A percentile compares a stretch with the other conserved stretches of the same genome.
These are phyloP conservation scores for Phytophthora sp. DNA, from an alignment of 352 stramenopile species.

Conservation along the genomic window DNA sequence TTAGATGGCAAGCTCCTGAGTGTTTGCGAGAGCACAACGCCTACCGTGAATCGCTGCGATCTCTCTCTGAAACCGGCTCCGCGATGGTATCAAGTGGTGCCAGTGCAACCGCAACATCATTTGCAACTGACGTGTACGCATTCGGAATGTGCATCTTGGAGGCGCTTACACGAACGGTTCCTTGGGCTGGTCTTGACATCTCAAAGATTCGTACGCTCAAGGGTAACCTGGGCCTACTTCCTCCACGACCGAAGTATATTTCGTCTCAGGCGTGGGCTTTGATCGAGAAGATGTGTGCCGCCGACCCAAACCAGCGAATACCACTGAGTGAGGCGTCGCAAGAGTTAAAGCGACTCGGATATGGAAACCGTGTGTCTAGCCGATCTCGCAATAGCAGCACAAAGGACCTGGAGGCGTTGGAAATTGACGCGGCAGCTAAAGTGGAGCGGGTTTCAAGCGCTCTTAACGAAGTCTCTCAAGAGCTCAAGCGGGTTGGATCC, in stretches of 20 bases:
- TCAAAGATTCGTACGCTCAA: conserved; percentile 62
- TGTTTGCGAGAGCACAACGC: conserved; percentile 46
- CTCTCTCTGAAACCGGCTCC: conserved; percentile 19
- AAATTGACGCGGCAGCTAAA: conserved; percentile 15
- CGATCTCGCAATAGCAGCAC: conserved; percentile 26
- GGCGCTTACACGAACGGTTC: conserved; percentile 51
- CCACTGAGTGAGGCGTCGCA: conserved; percentile 52
- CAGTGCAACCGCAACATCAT: conserved; percentile 37
- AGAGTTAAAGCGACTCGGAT: conserved; percentile 56
- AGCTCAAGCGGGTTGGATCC: conserved; percentile 47
- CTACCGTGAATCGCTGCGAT: conserved; percentile 36
- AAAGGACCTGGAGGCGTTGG: conserved; percentile 20
- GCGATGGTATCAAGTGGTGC: conserved; percentile 12
- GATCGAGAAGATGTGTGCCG: conserved; percentile 69
- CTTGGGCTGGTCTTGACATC: conserved; percentile 56
- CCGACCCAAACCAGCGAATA: conserved; percentile 52
- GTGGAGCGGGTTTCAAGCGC: conserved; percentile 23
- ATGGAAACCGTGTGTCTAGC: conserved; percentile 31
- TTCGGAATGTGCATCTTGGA: conserved; percentile 87
- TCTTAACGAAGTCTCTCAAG: conserved; percentile 45
- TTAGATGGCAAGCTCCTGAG: conserved; percentile 76
- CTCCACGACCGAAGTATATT: conserved; percentile 53
- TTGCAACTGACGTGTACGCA: conserved; percentile 67
- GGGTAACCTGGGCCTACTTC: conserved; percentile 51
- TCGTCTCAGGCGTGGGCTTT: conserved; percentile 53